Conservation (phyloP, 1,284 basidiomycete species). For the Rhizoctonia solani region DNA sequence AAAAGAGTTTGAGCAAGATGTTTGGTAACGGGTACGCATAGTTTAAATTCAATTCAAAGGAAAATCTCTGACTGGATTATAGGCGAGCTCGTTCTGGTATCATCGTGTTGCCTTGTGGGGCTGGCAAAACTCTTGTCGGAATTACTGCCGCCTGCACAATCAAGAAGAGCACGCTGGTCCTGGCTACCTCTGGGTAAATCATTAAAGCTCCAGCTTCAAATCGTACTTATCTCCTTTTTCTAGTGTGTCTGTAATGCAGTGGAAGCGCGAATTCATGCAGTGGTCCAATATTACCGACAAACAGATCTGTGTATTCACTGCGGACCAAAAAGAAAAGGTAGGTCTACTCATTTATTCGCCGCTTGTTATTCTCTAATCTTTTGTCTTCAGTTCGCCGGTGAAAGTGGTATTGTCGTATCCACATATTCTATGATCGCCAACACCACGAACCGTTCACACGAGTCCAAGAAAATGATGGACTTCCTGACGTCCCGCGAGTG, state of each 20-base stretch:
- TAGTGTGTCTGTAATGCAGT: conserved; percentile 96
- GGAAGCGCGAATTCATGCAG: conserved; percentile 95
- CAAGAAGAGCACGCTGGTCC: conserved; percentile 97
- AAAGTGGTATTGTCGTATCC: conserved; percentile 94
- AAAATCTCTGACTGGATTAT: conserved; percentile 26
- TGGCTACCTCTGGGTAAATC: conserved; percentile 93
- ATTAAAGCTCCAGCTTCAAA: conserved; percentile 13
- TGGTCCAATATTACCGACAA: conserved; percentile 97
- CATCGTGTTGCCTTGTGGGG: conserved; percentile 97
- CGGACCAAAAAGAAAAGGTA: conserved; percentile 94
- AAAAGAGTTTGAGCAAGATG: conserved; percentile 97
- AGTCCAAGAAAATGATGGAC: conserved; percentile 99
- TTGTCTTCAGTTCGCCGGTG: conserved; percentile 81
- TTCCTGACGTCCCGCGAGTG: conserved; percentile 93
- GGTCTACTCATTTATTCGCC: not conserved
- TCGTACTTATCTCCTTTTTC: conserved; percentile 36
- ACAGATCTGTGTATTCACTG: conserved; percentile 94
- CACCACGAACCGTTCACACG: conserved; percentile 92
- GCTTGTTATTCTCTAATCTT: not conserved
- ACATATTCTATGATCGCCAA: conserved; percentile 99
- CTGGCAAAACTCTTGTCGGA: conserved; percentile 97
- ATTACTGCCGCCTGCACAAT: conserved; percentile 99
- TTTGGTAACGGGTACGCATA: conserved; percentile 87
- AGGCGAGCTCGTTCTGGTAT: conserved; percentile 97
- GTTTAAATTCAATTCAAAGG: not conserved